phyloP scores from a whole-genome alignment of 257 asterid species.

The Lavandula angustifolia region DNA sequence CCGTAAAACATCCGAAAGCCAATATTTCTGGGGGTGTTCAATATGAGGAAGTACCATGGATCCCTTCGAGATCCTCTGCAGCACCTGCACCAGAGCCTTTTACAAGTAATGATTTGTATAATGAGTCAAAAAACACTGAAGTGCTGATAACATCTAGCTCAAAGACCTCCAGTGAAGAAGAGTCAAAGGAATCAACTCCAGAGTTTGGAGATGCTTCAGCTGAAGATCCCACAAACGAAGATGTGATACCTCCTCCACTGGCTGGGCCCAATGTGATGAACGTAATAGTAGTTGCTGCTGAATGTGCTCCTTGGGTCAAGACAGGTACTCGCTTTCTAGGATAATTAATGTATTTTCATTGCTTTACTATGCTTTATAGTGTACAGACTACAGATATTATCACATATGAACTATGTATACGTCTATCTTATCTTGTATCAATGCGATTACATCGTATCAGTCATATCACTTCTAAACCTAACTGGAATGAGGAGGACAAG shows the following conservation, averaged over 20 bases:
- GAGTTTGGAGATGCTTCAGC: conserved; percentile 35
- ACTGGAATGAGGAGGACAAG: neutral
- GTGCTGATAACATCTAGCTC: conserved; percentile 27
- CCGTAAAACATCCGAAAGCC: conserved; percentile 31
- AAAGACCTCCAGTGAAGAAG: conserved; percentile 35
- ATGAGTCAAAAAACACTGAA: conserved; percentile 24
- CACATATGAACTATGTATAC: neutral
- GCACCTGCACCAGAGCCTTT: conserved; percentile 31
- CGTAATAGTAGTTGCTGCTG: conserved; percentile 75
- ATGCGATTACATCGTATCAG: neutral
- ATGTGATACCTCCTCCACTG: conserved; percentile 74
- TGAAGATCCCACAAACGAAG: conserved; percentile 46
- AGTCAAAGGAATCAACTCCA: conserved; percentile 38
- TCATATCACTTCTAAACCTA: neutral
- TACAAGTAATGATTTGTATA: conserved; percentile 27
- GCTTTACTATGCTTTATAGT: conserved; percentile 4
- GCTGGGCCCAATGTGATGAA: conserved; percentile 94
- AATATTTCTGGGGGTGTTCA: conserved; percentile 33
- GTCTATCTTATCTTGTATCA: neutral
- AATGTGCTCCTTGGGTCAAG: conserved; percentile 95
- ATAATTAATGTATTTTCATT: conserved; percentile 14
- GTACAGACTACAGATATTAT: neutral
- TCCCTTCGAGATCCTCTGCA: conserved; percentile 39
- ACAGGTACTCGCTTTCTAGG: conserved; percentile 58
- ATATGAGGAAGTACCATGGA: conserved; percentile 36